Evolutionary conservation across 768 basidiomycete genomes (phyloP), one percentile per base, ranked within the genome.

Genomic region (Austroboletus eburneus): DNA sequence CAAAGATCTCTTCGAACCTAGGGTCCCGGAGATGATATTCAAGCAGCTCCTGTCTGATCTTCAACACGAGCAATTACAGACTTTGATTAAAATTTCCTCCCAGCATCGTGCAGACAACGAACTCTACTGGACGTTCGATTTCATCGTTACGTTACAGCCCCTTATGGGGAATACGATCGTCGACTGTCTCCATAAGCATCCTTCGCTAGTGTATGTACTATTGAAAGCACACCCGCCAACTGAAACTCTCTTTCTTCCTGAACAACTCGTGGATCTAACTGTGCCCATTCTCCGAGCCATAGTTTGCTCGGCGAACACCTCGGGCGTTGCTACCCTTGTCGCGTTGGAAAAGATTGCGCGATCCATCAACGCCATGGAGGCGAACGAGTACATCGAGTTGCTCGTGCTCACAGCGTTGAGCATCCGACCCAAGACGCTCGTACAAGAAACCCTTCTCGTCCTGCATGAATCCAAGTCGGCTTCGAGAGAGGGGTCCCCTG

Each of bases 391-490:
- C 49, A 63, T 77, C 17, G 75, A 81, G 37, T 54, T 82, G 5
- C 65, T 85, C 12, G 77, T 76, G 70, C 58, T 77, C 16, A 66
- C 75, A 0, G 66, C 77, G 0, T 64, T 77, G n/a, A 75, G 72
- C 41, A 71, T 83, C 30, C 76, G 82, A 0, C 61, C 78, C 1
- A 69, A 67, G 23, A 66, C 73, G 7, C 67, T 83, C 3, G 69
- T 75, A 1, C 83, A 83, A 54, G 83, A 85, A 59, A 63, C 80
- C 2, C 69, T 86, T 8, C 63, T 85, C 2, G 78, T 82, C 4
- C 63, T 86, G 10, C 72, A 81, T 50, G 82, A 81, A 30, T 68
- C 68, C 24, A 71, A 75, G 2, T 45, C 50, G 2, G 46, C 25
- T 4, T 50, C 52, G 49, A 45, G 57, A 57, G 47, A 45, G 63